Evolutionary conservation across 1,139 yeast species (phyloP).

Genomic region (Geotrichum bryndzae): DNA sequence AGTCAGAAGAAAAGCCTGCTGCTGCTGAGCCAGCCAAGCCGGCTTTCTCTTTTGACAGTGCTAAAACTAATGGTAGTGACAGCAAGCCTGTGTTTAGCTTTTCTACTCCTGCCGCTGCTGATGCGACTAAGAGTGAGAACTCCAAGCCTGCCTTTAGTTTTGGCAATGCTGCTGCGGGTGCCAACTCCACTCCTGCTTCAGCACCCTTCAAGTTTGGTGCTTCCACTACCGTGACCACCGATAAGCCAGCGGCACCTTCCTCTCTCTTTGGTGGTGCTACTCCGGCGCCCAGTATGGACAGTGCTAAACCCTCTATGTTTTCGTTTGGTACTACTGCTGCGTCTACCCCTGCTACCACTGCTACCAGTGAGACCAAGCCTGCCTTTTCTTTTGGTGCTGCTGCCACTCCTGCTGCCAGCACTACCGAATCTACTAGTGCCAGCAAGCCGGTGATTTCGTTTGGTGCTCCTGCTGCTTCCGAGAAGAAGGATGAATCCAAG

Average conservation of each 20-base stretch:
- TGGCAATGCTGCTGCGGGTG: slow-evolving; percentile 17
- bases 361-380: neutral
- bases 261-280: slow-evolving; percentile 24
- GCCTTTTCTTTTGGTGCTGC: no score
- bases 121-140: slow-evolving; percentile 8
- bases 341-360: neutral
- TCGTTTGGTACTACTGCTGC: no score
- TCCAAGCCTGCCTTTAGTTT: slow-evolving; percentile 22
- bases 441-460: no score
- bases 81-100: slow-evolving; percentile 17
- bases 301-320: neutral
- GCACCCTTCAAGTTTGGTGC: slow-evolving; percentile 17
- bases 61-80: neutral
- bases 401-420: no score
- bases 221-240: slow-evolving; percentile 18
- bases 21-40: no score
- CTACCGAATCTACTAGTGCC: no score
- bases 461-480: neutral
- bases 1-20: no score
- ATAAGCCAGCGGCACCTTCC: slow-evolving; percentile 19
- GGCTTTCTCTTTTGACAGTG: no score
- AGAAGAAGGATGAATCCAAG: neutral
- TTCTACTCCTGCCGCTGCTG: slow-evolving; percentile 21
- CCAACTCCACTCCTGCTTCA: neutral
- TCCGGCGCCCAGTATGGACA: neutral